phyloP scores from a whole-genome alignment of 2,329 filamentous ascomycete genomes.

The Hirsutella thompsonii region DNA sequence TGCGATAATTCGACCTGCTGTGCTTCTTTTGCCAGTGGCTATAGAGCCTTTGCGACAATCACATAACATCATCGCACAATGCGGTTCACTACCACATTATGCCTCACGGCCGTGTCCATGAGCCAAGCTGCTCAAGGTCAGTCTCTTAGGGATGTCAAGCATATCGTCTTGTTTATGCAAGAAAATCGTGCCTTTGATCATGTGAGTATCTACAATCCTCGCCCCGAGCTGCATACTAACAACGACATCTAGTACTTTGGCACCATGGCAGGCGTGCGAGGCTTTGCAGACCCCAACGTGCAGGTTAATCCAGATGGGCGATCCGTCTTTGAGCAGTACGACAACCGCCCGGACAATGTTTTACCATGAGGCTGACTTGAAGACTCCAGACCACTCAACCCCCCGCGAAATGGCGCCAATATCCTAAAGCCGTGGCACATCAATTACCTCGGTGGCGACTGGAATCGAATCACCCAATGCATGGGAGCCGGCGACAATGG shows the following conservation, averaged over 20 bases:
- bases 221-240: background rate
- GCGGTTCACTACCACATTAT: background rate
- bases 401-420: slow-evolving; percentile 24
- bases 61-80: background rate
- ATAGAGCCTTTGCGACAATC: background rate
- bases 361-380: background rate
- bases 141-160: slow-evolving; percentile 36
- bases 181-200: slow-evolving; percentile 22
- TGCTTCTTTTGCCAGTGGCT: background rate
- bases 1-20: too few species aligned
- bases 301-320: slow-evolving; percentile 19
- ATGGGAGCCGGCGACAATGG: slow-evolving; percentile 36
- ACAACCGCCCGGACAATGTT: slow-evolving; percentile 5
- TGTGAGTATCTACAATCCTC: slow-evolving; percentile 8
- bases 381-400: slow-evolving; percentile 8
- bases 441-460: slow-evolving; percentile 34
- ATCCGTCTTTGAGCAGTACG: slow-evolving; percentile 35
- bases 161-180: slow-evolving; percentile 47
- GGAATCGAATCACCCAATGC: slow-evolving; percentile 34
- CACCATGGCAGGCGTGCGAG: slow-evolving; percentile 38
- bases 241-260: slow-evolving; percentile 32
- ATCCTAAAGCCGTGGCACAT: slow-evolving; percentile 36
- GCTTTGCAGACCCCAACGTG: slow-evolving; percentile 32
- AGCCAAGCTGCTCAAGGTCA: slow-evolving; percentile 14
- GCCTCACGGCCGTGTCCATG: slow-evolving; percentile 6